Conservation (phyloP, 306 rosid species). For the Vachellia pachyceras region DNA sequence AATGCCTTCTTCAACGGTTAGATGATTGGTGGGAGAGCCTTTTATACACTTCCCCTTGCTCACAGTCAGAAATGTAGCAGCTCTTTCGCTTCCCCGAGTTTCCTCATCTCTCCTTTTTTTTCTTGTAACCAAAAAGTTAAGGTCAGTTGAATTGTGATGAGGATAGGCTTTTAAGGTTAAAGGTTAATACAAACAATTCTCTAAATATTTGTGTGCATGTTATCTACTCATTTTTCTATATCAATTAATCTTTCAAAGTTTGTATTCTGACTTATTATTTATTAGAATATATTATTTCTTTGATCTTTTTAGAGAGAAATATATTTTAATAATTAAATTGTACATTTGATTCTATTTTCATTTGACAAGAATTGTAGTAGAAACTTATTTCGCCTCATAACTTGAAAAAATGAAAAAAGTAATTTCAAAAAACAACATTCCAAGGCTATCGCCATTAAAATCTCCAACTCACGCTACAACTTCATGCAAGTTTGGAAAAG, state of each 20-base stretch:
- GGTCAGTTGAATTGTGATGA: too few species aligned
- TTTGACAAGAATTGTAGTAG: not conserved
- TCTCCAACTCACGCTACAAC: not conserved
- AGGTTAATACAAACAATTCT: not conserved
- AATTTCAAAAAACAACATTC: not conserved
- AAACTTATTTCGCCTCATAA: not conserved
- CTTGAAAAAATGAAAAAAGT: not conserved
- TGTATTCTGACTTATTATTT: not conserved
- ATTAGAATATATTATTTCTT: not conserved
- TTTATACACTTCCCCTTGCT: not conserved
- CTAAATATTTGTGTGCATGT: too few species aligned
- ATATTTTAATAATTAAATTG: not conserved
- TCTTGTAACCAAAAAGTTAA: too few species aligned
- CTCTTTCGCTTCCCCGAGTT: not conserved
- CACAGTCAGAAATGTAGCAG: not conserved
- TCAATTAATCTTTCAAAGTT: not conserved
- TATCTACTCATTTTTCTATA: not conserved
- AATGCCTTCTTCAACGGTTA: not conserved
- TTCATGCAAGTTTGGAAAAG: not conserved
- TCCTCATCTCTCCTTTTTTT: too few species aligned
- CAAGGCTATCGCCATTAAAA: not conserved
- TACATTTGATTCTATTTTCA: not conserved
- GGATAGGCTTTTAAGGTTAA: not conserved
- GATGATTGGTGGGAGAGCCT: not conserved
- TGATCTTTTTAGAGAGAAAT: not conserved